These are phyloP conservation scores for Saccharomycopsis olivae DNA, from an alignment of 805 yeast species.

Conservation along the genomic window DNA sequence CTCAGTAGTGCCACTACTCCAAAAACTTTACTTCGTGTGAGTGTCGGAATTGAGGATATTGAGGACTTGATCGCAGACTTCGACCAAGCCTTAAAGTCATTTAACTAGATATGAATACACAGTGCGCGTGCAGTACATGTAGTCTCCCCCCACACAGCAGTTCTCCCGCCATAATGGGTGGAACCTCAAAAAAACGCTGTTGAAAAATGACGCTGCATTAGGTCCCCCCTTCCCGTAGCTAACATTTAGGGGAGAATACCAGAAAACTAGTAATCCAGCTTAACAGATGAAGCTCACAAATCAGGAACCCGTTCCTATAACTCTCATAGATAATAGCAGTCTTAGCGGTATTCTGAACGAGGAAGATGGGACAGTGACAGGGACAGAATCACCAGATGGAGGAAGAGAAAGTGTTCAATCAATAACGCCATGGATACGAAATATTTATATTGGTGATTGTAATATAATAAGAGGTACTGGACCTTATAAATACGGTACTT, in stretches of 20 bases:
- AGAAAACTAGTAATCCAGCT: no score
- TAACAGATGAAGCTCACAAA: slow-evolving; percentile 11
- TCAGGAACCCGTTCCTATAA: slow-evolving; percentile 12
- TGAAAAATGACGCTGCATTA: no score
- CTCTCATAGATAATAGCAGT: slow-evolving; percentile 4
- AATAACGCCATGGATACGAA: slow-evolving; percentile 10
- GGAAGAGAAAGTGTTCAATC: no score
- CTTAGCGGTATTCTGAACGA: no score
- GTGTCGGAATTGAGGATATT: slow-evolving; percentile 70
- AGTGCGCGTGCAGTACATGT: no score
- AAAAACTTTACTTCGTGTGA: slow-evolving; percentile 54
- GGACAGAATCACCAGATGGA: neutral
- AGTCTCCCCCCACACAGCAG: no score
- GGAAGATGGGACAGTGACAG: neutral
- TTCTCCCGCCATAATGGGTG: no score
- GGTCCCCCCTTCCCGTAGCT: no score
- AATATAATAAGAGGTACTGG: slow-evolving; percentile 14
- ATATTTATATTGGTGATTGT: slow-evolving; percentile 17
- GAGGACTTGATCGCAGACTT: slow-evolving; percentile 72
- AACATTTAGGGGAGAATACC: no score
- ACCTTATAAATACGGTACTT: slow-evolving; percentile 12
- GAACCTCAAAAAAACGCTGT: no score
- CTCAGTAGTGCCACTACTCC: slow-evolving; percentile 51
- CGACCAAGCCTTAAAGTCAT: slow-evolving; percentile 35
- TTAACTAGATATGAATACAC: no score